Evolutionary conservation across 164 flowering plant genomes (phyloP), one percentile per base, ranked within the genome.

Genomic region (Litsea cubeba): DNA sequence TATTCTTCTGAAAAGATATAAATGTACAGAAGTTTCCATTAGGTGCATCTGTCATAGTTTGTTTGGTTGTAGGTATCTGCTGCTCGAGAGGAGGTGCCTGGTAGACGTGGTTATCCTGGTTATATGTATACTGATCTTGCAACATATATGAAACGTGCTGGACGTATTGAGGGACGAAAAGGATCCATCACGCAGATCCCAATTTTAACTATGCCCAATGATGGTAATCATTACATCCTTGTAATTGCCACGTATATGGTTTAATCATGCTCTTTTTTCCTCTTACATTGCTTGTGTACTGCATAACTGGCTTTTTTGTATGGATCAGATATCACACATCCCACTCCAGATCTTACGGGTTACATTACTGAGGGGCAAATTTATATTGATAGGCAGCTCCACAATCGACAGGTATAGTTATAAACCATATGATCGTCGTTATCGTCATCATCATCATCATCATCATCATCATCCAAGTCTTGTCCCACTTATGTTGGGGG

Each of bases 21-120:
- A 40, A 5, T 40, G 11, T 8, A 8, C 46, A 18, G 46, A 17
- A 66, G 18, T 66, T 66, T 30, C 32, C 12, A 4, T 66, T 30
- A 15, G 40, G 40, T 32, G 28, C 46, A 25, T 28, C 20, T 28
- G n/a, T 63, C 14, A 63, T 22, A 30, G 17, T 20, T 8, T 20
- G 70, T 68, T 71, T 58, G 32, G 24, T 24, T 74, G 32, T 83
- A 96, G 99, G 98, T 96, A 20, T 96, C 98, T 83, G 99, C 99
- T 79, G 99, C 99, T 49, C 85, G 98, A 67, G 99, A 96, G 76
- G 99, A 96, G 87, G 99, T 96, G 62, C 99, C 99, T 28, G 98
- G 99, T 77, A 89, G 98, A 71, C 97, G 98, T 89, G 99, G 99
- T 12, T 93, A 96, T 83, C 99, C 99, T 74, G 98, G 99, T 74